Evolutionary conservation across 495 filamentous ascomycete genomes (phyloP).

Genomic region (Bombardia bombarda): DNA sequence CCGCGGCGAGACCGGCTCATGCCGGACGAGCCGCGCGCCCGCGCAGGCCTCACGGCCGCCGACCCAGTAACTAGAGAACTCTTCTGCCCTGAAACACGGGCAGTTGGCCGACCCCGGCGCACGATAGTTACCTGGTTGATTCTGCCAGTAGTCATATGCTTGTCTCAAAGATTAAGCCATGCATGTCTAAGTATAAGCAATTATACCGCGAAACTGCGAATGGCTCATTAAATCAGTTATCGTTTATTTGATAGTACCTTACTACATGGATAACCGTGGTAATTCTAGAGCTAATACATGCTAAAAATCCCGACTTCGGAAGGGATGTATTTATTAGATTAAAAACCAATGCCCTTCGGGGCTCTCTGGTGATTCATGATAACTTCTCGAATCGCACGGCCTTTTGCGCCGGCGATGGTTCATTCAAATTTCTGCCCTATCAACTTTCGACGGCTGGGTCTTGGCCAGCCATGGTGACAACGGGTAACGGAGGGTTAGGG

Average conservation of each 20-base stretch:
- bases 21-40: conserved; percentile 10
- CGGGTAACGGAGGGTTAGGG: conserved; percentile 48
- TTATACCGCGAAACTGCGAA: conserved; percentile 64
- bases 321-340: conserved; percentile 66
- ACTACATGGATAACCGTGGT: conserved; percentile 66
- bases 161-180: conserved; percentile 71
- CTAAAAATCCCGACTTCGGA: conserved; percentile 56
- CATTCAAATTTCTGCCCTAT: conserved; percentile 64
- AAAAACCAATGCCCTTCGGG: conserved; percentile 58
- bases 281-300: conserved; percentile 72
- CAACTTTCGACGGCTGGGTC: conserved; percentile 52
- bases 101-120: background rate
- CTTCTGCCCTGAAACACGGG: conserved; percentile 28
- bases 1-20: background rate
- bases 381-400: conserved; percentile 59
- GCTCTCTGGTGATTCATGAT: conserved; percentile 58
- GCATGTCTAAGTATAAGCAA: conserved; percentile 66
- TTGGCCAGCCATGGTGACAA: conserved; percentile 45
- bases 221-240: conserved; percentile 68
- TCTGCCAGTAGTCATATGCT: conserved; percentile 66
- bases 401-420: conserved; percentile 56
- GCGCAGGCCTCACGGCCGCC: conserved; percentile 5
- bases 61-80: conserved; percentile 15
- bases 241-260: conserved; percentile 67
- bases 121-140: conserved; percentile 34